These are phyloP conservation scores for Aspergillus steynii DNA, from an alignment of 495 filamentous ascomycete species.

Conservation along the genomic window DNA sequence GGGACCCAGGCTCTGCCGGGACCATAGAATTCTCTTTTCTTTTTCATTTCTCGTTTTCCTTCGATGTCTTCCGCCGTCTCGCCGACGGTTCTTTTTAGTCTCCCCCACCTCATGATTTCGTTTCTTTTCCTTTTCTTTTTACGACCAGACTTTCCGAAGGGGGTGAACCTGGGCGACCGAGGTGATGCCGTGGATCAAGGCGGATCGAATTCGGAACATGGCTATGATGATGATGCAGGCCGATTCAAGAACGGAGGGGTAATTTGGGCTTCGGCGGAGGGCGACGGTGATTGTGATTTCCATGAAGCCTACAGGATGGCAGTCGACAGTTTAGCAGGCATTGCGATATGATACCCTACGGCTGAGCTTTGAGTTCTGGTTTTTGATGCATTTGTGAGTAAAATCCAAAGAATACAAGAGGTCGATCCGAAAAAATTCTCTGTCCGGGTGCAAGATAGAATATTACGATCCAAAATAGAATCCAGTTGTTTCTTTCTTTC, in stretches of 20 bases:
- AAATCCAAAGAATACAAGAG: conserved; percentile 17
- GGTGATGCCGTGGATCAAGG: conserved; percentile 1
- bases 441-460: background rate
- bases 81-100: background rate
- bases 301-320: conserved; percentile 37
- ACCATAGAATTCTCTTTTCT: conserved; percentile 15
- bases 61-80: background rate
- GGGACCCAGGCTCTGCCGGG: conserved; percentile 15
- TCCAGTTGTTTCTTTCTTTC: background rate
- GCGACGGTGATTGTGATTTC: conserved; percentile 9
- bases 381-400: conserved; percentile 32
- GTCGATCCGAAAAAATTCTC: background rate
- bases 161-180: background rate
- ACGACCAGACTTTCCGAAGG: background rate
- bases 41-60: conserved; percentile 10
- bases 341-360: conserved; percentile 55
- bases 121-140: background rate
- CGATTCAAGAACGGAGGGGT: background rate
- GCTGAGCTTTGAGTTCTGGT: conserved; percentile 41
- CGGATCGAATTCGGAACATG: background rate
- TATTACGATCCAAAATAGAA: background rate
- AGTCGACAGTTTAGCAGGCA: conserved; percentile 51
- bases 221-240: background rate
- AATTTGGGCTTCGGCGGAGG: background rate
- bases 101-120: background rate